These are phyloP conservation scores for Boletus pseudopeckii DNA, from an alignment of 768 basidiomycete genomes.

Conservation along the genomic window DNA sequence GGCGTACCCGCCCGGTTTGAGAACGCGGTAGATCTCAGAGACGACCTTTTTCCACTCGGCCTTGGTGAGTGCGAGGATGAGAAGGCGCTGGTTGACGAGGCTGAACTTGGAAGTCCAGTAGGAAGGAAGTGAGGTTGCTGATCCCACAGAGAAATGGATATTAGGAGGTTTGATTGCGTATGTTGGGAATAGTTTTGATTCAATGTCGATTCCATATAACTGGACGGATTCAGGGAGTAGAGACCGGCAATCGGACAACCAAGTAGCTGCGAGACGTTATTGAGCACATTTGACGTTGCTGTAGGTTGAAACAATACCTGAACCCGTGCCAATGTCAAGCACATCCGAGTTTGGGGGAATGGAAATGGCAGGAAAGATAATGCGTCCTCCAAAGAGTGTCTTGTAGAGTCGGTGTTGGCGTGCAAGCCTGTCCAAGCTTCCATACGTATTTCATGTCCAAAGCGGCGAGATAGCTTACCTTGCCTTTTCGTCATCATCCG, in stretches of 20 bases:
- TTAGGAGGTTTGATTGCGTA: conserved; percentile 1
- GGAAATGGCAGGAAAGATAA: conserved; percentile 10
- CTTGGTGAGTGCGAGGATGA: conserved; percentile 25
- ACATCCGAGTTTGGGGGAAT: conserved; percentile 11
- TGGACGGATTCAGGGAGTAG: conserved; percentile 10
- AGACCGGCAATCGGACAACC: conserved; percentile 14
- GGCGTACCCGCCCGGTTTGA: conserved; percentile 29
- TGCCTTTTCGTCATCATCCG: conserved; percentile 15
- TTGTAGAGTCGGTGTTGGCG: conserved; percentile 21
- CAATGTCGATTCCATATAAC: conserved; percentile 24
- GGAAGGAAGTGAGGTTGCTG: conserved; percentile 19
- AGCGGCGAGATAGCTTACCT: conserved; percentile 2
- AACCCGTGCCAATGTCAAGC: conserved; percentile 22
- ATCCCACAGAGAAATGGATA: conserved; percentile 12
- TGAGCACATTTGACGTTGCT: not conserved
- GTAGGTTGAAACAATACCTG: conserved; percentile 10
- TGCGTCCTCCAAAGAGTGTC: conserved; percentile 12
- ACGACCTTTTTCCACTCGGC: conserved; percentile 24
- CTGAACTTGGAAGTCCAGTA: conserved; percentile 30
- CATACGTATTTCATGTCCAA: not conserved
- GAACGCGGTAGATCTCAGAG: conserved; percentile 28
- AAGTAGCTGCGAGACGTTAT: conserved; percentile 3
- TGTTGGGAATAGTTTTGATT: conserved; percentile 14
- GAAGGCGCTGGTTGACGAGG: conserved; percentile 32
- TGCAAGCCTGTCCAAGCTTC: conserved; percentile 5